phyloP scores from a whole-genome alignment of 2,329 filamentous ascomycete species.

The Macrophomina phaseolina region DNA sequence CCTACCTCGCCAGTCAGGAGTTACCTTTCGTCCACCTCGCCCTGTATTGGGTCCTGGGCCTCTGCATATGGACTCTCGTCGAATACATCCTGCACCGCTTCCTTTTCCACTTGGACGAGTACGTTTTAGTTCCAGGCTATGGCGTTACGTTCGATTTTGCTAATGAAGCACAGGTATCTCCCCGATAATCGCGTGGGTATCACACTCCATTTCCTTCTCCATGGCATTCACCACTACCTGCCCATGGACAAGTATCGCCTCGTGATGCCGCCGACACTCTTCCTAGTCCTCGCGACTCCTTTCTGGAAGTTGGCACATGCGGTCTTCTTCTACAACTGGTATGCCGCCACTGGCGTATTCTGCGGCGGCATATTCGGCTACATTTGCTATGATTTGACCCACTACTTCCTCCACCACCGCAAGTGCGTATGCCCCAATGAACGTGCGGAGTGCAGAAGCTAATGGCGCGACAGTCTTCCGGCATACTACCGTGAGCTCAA shows the following conservation, averaged over 20 bases:
- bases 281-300: conserved; percentile 79
- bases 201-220: conserved; percentile 88
- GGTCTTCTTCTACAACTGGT: conserved; percentile 85
- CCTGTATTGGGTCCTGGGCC: conserved; percentile 70
- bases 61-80: conserved; percentile 84
- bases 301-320: conserved; percentile 91
- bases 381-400: conserved; percentile 93
- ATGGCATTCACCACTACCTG: conserved; percentile 96
- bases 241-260: conserved; percentile 99
- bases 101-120: conserved; percentile 93
- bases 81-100: conserved; percentile 91
- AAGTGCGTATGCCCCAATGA: conserved; percentile 60
- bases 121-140: conserved; percentile 49
- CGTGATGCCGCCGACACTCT: conserved; percentile 94
- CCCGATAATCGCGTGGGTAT: conserved; percentile 90
- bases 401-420: conserved; percentile 97
- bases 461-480: conserved; percentile 65
- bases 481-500: conserved; percentile 90
- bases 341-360: conserved; percentile 77
- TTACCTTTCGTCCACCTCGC: neutral
- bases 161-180: conserved; percentile 66
- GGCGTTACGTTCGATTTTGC: neutral
- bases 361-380: conserved; percentile 95
- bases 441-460: conserved; percentile 19
- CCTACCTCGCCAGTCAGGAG: conserved; percentile 60